phyloP scores from a whole-genome alignment of 2,329 filamentous ascomycete species.

The Furcasterigmium sp. region DNA sequence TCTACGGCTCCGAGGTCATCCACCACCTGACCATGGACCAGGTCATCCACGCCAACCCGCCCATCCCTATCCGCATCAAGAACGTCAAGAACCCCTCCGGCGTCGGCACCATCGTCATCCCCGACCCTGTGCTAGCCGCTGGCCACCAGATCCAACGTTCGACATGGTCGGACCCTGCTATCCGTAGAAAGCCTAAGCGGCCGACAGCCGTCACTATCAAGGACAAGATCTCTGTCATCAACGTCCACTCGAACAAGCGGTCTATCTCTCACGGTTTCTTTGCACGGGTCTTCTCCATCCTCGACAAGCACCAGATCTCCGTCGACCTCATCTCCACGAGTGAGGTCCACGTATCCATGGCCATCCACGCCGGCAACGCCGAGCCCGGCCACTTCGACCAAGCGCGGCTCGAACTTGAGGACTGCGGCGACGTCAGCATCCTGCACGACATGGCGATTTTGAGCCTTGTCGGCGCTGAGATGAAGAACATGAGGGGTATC shows the following conservation, averaged over 20 bases:
- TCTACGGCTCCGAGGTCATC: slow-evolving; percentile 93
- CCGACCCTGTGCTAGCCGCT: slow-evolving; percentile 56
- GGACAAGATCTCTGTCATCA: slow-evolving; percentile 92
- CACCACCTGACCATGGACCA: slow-evolving; percentile 99
- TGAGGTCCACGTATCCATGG: slow-evolving; percentile 97
- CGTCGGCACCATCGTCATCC: slow-evolving; percentile 75
- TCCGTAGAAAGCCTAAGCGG: slow-evolving; percentile 60
- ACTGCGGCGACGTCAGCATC: slow-evolving; percentile 86
- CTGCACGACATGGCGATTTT: slow-evolving; percentile 92
- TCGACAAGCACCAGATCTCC: slow-evolving; percentile 80
- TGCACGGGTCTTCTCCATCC: slow-evolving; percentile 84
- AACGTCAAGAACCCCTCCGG: slow-evolving; percentile 84
- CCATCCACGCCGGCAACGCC: slow-evolving; percentile 75
- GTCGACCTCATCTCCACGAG: slow-evolving; percentile 95
- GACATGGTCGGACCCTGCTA: slow-evolving; percentile 28
- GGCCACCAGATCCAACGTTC: slow-evolving; percentile 54
- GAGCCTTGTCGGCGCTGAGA: slow-evolving; percentile 87
- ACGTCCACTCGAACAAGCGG: slow-evolving; percentile 96
- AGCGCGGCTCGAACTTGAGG: slow-evolving; percentile 66
- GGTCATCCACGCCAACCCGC: slow-evolving; percentile 71
- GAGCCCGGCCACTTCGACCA: slow-evolving; percentile 58
- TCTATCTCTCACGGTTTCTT: slow-evolving; percentile 96
- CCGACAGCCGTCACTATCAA: slow-evolving; percentile 95
- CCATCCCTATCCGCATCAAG: slow-evolving; percentile 84
- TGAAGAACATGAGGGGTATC: slow-evolving; percentile 97